These are phyloP conservation scores for Solanum pimpinellifolium DNA, from an alignment of 257 asterid genomes.

Conservation along the genomic window DNA sequence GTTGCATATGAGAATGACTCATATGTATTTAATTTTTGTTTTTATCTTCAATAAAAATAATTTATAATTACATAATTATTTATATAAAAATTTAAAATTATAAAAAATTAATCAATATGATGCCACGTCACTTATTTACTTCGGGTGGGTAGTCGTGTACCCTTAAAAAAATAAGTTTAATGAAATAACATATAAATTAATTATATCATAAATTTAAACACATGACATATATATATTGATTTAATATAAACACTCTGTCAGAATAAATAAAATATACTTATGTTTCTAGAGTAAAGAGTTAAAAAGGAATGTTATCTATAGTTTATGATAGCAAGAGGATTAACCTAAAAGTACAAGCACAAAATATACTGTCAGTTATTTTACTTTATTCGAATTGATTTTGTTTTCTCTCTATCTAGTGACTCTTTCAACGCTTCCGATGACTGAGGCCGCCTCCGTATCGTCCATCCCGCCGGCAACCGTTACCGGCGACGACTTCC, in stretches of 20 bases:
- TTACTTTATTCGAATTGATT: neutral
- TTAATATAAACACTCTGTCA: no score
- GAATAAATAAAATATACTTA: no score
- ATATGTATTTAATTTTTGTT: neutral
- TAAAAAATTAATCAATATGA: neutral
- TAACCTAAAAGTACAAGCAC: neutral
- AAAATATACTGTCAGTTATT: neutral
- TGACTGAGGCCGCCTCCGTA: neutral
- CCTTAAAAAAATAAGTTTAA: neutral
- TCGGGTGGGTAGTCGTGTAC: neutral
- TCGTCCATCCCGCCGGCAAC: neutral
- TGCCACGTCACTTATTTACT: neutral
- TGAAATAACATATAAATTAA: no score
- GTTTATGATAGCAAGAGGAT: neutral
- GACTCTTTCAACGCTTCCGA: neutral
- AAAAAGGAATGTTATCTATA: neutral
- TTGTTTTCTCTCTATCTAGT: neutral
- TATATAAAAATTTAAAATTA: neutral
- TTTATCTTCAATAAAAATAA: neutral
- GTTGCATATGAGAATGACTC: neutral
- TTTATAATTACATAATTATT: neutral
- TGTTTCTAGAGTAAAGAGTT: neutral
- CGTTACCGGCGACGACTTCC: neutral
- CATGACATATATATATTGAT: no score
- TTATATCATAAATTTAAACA: no score